Conservation (phyloP, 805 yeast genomes). For the Blastobotrys peoriensis region DNA sequence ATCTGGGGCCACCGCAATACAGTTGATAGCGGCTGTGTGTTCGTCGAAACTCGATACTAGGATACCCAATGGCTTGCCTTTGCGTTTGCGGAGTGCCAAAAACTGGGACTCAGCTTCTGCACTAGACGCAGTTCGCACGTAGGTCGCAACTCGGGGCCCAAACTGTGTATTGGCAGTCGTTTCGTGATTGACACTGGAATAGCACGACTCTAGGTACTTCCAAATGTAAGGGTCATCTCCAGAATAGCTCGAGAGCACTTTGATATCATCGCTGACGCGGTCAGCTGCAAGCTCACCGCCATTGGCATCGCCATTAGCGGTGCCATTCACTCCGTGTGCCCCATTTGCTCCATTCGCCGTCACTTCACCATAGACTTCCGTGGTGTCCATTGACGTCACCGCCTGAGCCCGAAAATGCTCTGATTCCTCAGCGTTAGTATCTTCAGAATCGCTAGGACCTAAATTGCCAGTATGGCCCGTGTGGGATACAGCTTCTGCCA, state of each 20-base stretch:
- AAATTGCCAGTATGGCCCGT: neutral
- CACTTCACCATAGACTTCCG: slow-evolving; percentile 1
- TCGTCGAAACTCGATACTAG: slow-evolving; percentile 61
- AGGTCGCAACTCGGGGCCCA: slow-evolving; percentile 37
- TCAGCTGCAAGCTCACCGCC: neutral
- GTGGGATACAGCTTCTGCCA: neutral
- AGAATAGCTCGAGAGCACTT: slow-evolving; percentile 42
- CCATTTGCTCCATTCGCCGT: neutral
- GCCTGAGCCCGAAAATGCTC: neutral
- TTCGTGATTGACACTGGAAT: slow-evolving; percentile 48
- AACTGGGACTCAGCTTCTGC: neutral
- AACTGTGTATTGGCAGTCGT: slow-evolving; percentile 52
- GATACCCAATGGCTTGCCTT: slow-evolving; percentile 41
- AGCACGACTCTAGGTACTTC: slow-evolving; percentile 47
- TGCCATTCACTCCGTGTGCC: neutral
- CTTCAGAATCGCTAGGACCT: neutral
- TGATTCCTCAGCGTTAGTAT: neutral
- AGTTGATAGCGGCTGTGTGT: slow-evolving; percentile 52
- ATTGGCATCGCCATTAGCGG: neutral
- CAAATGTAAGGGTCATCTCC: slow-evolving; percentile 63
- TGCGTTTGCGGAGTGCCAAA: slow-evolving; percentile 6
- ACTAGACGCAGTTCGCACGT: neutral
- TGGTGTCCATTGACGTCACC: neutral
- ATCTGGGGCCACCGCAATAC: slow-evolving; percentile 55
- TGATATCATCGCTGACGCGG: slow-evolving; percentile 27